Conservation (phyloP, 73 alveolate species). For the Paramecium octaurelia region DNA sequence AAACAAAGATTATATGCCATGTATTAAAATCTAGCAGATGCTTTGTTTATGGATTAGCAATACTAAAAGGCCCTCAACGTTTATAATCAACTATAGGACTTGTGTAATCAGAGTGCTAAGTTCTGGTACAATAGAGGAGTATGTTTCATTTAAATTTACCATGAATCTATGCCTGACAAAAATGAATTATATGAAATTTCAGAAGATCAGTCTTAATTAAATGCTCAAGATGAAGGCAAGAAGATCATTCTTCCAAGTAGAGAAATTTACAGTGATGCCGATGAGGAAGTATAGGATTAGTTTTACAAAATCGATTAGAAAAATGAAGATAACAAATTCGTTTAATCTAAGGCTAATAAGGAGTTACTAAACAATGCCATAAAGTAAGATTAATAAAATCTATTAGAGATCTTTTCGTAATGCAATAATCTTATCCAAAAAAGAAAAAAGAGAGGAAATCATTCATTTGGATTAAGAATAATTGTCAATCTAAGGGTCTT, state of each 20-base stretch:
- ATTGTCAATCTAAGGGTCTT: neutral
- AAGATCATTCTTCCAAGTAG: neutral
- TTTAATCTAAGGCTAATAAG: neutral
- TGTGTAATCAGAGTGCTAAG: neutral
- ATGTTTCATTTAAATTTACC: conserved; percentile 1
- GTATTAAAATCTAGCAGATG: conserved; percentile 12
- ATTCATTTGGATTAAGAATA: neutral
- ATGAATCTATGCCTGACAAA: neutral
- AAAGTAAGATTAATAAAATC: neutral
- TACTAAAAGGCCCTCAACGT: neutral
- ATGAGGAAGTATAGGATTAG: neutral
- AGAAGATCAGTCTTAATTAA: neutral
- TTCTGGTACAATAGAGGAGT: conserved; percentile 50
- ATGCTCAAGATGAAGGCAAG: neutral
- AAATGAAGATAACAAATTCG: neutral
- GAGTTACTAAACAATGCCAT: conserved; percentile 17
- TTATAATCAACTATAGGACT: conserved; percentile 1
- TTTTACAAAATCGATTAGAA: neutral
- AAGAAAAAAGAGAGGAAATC: conserved; percentile 29
- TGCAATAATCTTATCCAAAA: neutral
- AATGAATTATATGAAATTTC: neutral
- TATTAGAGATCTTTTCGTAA: conserved; percentile 20
- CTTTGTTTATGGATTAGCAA: neutral
- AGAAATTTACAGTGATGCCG: conserved; percentile 26
- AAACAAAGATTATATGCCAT: neutral